Evolutionary conservation across 257 asterid species (phyloP).

Genomic region (Ilex asprella): DNA sequence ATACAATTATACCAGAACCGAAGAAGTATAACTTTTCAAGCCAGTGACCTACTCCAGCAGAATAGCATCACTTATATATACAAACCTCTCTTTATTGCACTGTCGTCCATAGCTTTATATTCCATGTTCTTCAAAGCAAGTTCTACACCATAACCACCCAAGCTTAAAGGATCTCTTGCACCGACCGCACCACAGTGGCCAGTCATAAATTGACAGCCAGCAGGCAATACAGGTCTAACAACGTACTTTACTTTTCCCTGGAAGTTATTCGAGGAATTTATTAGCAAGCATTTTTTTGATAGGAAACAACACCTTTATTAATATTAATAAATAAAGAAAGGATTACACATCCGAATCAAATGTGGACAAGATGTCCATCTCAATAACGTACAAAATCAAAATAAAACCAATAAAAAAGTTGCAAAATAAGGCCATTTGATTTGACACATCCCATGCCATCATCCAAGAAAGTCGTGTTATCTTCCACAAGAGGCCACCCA

Average conservation of each 20-base stretch:
- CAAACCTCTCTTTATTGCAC: conserved; percentile 68
- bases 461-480: no score
- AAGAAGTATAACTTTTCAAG: no score
- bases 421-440: no score
- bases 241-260: conserved; percentile 81
- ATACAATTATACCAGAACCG: no score
- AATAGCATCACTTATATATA: neutral
- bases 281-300: neutral
- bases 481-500: no score
- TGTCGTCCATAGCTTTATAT: conserved; percentile 98
- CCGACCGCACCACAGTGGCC: conserved; percentile 80
- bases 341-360: neutral
- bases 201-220: conserved; percentile 78
- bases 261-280: conserved; percentile 9
- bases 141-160: conserved; percentile 99
- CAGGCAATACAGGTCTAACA: conserved; percentile 81
- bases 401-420: no score
- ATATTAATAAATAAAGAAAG: neutral
- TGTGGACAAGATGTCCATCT: no score
- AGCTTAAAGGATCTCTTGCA: conserved; percentile 65
- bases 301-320: no score
- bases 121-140: conserved; percentile 99
- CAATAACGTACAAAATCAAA: no score
- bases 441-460: no score
- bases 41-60: no score